Conservation (phyloP, 768 basidiomycete species). For the Pisolithus tinctorius region DNA sequence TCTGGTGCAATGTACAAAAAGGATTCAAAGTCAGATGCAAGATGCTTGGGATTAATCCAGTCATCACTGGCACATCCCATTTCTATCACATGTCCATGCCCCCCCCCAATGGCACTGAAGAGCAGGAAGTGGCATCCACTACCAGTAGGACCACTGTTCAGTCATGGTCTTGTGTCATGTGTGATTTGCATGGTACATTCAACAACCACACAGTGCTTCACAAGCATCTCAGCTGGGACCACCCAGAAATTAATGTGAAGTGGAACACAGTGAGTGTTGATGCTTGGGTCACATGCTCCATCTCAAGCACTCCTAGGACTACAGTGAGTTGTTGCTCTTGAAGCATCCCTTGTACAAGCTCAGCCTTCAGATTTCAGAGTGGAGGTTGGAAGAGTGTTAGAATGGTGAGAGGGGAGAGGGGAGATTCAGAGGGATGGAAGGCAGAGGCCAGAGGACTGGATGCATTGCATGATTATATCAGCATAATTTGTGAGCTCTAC, state of each 20-base stretch:
- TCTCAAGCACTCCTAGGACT: conserved; percentile 8
- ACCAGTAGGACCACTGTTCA: too few species aligned
- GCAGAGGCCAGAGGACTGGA: too few species aligned
- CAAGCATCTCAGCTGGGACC: conserved; percentile 46
- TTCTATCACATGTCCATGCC: conserved; percentile 18
- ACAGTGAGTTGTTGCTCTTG: conserved; percentile 11
- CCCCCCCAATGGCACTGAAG: background rate
- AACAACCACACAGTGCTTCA: conserved; percentile 35
- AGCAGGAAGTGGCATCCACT: too few species aligned
- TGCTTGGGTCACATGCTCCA: background rate
- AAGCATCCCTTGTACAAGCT: too few species aligned
- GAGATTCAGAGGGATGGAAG: too few species aligned
- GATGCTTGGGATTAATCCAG: conserved; percentile 28
- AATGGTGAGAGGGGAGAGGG: too few species aligned
- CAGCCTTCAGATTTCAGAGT: too few species aligned
- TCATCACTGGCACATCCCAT: conserved; percentile 13
- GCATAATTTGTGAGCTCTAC: too few species aligned
- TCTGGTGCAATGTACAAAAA: conserved; percentile 41
- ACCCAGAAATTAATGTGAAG: conserved; percentile 29
- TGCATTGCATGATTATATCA: too few species aligned
- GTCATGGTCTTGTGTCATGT: too few species aligned
- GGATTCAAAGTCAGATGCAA: conserved; percentile 43
- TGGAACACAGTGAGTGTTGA: conserved; percentile 9
- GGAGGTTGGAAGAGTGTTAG: too few species aligned
- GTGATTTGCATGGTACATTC: conserved; percentile 20